Conservation (phyloP, 306 rosid genomes). For the Cucumis melo region DNA sequence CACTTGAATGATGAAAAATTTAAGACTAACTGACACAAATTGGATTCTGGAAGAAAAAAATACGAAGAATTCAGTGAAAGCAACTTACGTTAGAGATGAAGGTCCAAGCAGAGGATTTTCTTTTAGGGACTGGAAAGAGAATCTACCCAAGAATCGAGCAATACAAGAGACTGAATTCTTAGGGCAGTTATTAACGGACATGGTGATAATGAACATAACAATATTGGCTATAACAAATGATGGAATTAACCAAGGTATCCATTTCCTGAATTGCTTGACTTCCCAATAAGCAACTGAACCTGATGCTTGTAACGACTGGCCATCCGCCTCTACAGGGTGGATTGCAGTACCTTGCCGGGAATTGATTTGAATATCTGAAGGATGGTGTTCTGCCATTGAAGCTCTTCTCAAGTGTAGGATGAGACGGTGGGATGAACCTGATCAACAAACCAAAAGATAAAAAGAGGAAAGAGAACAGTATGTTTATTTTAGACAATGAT, state of each 20-base stretch:
- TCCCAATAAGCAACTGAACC: constrained; percentile 21
- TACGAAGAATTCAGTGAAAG: neutral
- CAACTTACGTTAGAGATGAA: constrained; percentile 65
- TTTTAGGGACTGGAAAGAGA: constrained; percentile 84
- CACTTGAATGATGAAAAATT: neutral
- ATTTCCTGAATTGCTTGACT: constrained; percentile 46
- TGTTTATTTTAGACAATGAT: neutral
- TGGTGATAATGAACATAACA: constrained; percentile 44
- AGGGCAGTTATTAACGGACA: constrained; percentile 88
- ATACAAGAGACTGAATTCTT: constrained; percentile 60
- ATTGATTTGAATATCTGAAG: constrained; percentile 28
- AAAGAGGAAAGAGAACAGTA: neutral
- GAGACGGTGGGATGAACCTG: neutral
- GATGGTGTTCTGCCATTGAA: constrained; percentile 32
- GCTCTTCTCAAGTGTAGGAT: neutral
- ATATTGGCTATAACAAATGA: constrained; percentile 45
- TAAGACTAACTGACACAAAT: constrained; percentile 5
- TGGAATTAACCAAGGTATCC: constrained; percentile 76
- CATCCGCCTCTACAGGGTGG: constrained; percentile 40
- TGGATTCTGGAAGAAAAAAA: neutral
- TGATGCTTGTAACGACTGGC: constrained; percentile 16
- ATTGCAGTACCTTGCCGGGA: constrained; percentile 28
- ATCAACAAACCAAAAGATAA: neutral
- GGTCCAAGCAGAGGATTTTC: constrained; percentile 95
- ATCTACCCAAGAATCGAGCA: constrained; percentile 54